Conservation (phyloP, 768 basidiomycete species). For the Leccinum disarticulatum region DNA sequence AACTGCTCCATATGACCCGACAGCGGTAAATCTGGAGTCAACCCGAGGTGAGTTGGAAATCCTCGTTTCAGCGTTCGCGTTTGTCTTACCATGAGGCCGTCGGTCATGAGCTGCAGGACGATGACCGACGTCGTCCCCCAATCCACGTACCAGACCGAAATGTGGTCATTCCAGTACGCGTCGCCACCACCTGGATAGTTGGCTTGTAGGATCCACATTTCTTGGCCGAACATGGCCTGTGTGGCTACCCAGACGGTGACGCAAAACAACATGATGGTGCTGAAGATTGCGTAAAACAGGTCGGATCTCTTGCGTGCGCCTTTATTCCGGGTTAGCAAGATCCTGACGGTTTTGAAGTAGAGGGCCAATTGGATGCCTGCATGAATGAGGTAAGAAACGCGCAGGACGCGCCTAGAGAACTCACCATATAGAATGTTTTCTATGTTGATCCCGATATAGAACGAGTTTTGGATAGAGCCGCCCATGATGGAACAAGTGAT, state of each 20-base stretch:
- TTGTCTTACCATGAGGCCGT: conserved; percentile 28
- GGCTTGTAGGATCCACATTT: conserved; percentile 37
- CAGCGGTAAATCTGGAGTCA: conserved; percentile 40
- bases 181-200: conserved; percentile 37
- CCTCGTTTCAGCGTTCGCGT: background rate
- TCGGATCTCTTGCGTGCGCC: conserved; percentile 10
- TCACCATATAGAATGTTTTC: conserved; percentile 27
- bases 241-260: conserved; percentile 31
- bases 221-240: conserved; percentile 24
- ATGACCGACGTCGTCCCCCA: conserved; percentile 27
- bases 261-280: conserved; percentile 26
- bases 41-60: conserved; percentile 2
- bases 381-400: background rate
- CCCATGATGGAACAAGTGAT: background rate
- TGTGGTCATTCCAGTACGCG: conserved; percentile 29
- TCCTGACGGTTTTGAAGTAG: conserved; percentile 24
- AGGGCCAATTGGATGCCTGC: conserved; percentile 26
- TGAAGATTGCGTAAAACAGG: conserved; percentile 26
- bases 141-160: conserved; percentile 28
- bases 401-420: background rate
- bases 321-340: conserved; percentile 4
- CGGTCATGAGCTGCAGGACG: conserved; percentile 35
- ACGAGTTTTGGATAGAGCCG: conserved; percentile 9
- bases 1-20: conserved; percentile 33
- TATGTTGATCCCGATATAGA: conserved; percentile 18